These are phyloP conservation scores for Corymbia calophylla DNA, from an alignment of 441 rosid species.

Conservation along the genomic window DNA sequence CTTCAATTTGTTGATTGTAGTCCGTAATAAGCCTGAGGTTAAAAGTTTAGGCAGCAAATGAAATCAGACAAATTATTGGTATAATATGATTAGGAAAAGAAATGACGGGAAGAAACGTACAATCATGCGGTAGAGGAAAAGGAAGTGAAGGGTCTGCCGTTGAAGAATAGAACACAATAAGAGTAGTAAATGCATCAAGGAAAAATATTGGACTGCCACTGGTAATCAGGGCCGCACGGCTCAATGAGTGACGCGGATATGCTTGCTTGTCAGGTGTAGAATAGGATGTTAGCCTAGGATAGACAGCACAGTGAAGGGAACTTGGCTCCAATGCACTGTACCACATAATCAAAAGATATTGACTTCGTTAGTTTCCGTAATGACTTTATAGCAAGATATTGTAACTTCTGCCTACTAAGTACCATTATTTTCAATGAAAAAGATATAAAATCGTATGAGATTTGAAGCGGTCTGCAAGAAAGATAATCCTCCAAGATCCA, in stretches of 20 bases:
- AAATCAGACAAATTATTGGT: neutral
- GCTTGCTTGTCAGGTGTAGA: conserved; percentile 80
- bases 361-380: neutral
- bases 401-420: neutral
- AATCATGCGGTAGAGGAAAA: conserved; percentile 93
- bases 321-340: conserved; percentile 87
- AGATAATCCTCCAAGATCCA: neutral
- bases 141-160: conserved; percentile 81
- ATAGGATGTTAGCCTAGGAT: conserved; percentile 71
- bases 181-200: conserved; percentile 86
- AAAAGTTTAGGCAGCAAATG: neutral
- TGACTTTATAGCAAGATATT: neutral
- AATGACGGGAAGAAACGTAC: conserved; percentile 35
- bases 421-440: neutral
- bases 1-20: conserved; percentile 77
- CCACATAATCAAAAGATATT: neutral
- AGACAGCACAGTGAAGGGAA: conserved; percentile 83
- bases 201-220: conserved; percentile 96
- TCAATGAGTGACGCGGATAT: conserved; percentile 87
- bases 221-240: conserved; percentile 87
- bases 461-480: neutral
- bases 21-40: conserved; percentile 60
- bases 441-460: neutral
- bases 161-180: conserved; percentile 87
- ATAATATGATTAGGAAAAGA: neutral